Evolutionary conservation across 2,329 filamentous ascomycete species (phyloP), one percentile per base, ranked within the genome.

Genomic region (Knufia fluminis): DNA sequence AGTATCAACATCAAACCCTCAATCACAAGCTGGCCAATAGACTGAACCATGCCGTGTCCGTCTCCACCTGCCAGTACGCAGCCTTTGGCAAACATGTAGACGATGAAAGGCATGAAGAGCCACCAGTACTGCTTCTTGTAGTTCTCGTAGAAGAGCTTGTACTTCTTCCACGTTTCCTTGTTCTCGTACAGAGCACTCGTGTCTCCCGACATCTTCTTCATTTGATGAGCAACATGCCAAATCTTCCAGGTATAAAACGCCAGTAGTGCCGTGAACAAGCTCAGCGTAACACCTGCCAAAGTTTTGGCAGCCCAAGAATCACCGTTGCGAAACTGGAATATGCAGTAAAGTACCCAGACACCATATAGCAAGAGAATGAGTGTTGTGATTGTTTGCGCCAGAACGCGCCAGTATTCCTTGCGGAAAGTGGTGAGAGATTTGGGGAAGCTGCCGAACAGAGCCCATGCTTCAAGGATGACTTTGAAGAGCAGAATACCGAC

Each of bases 51-150:
- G 43, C 90, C 92, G 62, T 94, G 81, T 10, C 89, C 89, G 62
- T 96, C 85, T 38, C 80, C 87, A 24, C 80, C 86, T 12, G 91
- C 91, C 57, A 97, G 82, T 51, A 91, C 80, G 53, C 82, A 84
- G 48, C 91, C 90, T 71, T 92, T 92, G 63, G 81, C 83, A 62
- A 96, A 89, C 73, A 90, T 85, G 73, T 97, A 97, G 55, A 89
- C 53, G 61, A 97, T 95, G 53, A 78, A 74, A 0, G 92, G 92
- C 12, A 97, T 77, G 64, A 98, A 97, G 20, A 96, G 70, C 91
- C 91, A 97, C 92, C 92, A 98, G 72, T 91, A 95, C 59, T 83
- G 80, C 68, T 86, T 88, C 71, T 88, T 89, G 75, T 95, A 97
- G 59, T 83, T 84, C 62, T 97, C 92, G 72, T 98, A 98, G 71